phyloP scores from a whole-genome alignment of 768 basidiomycete species.

The Lepiota brunneoincarnata region DNA sequence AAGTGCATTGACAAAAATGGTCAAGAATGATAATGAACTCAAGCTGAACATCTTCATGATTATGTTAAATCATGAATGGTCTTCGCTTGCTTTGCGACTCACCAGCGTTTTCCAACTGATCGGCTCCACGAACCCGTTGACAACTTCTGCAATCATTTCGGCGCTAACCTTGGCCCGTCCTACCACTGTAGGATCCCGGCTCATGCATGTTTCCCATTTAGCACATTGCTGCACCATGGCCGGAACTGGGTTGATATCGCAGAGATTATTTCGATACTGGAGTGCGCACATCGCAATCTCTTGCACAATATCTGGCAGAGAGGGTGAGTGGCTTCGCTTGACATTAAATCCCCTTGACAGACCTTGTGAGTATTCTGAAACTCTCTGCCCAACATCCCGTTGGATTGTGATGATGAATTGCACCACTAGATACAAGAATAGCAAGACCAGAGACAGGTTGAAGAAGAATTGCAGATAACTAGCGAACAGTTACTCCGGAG shows the following conservation, averaged over 20 bases:
- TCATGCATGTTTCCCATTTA: conserved; percentile 94
- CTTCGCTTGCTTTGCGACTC: conserved; percentile 25
- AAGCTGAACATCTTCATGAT: conserved; percentile 61
- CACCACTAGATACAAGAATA: conserved; percentile 82
- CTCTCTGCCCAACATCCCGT: conserved; percentile 83
- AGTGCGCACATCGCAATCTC: conserved; percentile 87
- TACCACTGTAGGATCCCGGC: conserved; percentile 85
- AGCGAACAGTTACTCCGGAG: conserved; percentile 8
- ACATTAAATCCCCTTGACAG: conserved; percentile 21
- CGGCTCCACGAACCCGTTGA: conserved; percentile 95
- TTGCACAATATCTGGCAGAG: conserved; percentile 74
- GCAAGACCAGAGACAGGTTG: conserved; percentile 78
- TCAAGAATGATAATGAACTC: conserved; percentile 73
- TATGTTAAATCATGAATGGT: conserved; percentile 7
- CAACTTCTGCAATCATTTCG: conserved; percentile 93
- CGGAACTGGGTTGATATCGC: conserved; percentile 72
- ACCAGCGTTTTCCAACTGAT: conserved; percentile 98
- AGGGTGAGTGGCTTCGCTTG: not conserved
- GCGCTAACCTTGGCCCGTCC: conserved; percentile 89
- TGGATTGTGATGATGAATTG: conserved; percentile 90
- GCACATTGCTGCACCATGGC: conserved; percentile 86
- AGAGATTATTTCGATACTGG: conserved; percentile 80
- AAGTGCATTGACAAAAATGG: conserved; percentile 78
- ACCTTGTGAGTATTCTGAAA: conserved; percentile 90
- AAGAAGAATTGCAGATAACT: conserved; percentile 96